phyloP scores from a whole-genome alignment of 1,284 basidiomycete species.

The Leccinum pachyderme region DNA sequence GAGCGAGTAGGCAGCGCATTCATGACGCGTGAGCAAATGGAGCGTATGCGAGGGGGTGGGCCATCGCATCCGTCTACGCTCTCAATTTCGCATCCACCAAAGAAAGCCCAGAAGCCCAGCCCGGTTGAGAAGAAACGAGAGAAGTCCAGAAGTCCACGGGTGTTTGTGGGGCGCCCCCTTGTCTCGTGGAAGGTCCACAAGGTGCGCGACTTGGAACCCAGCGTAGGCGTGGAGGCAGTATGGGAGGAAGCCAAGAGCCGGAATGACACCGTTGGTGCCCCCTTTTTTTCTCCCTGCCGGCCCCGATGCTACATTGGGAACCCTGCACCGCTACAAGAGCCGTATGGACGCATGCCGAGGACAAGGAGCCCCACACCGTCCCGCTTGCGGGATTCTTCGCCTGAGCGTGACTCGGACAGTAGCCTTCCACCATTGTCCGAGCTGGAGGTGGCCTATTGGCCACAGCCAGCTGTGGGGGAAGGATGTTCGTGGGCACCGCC shows the following conservation, averaged over 20 bases:
- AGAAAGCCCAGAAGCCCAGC: not conserved
- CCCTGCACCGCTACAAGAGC: constrained; percentile 14
- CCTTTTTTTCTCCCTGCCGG: not conserved
- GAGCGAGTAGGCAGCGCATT: constrained; percentile 30
- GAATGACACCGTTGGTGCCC: not conserved
- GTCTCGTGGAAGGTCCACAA: constrained; percentile 23
- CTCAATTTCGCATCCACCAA: not conserved
- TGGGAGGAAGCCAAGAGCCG: not conserved
- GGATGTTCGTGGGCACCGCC: constrained; percentile 26
- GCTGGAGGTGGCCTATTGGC: constrained; percentile 21
- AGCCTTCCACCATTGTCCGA: constrained; percentile 9
- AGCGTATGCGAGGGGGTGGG: not conserved
- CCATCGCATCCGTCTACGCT: not conserved
- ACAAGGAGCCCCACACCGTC: not conserved
- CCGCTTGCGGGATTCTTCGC: constrained; percentile 13
- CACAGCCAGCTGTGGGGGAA: constrained; percentile 33
- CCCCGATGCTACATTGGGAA: constrained; percentile 21
- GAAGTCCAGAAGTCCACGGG: constrained; percentile 7
- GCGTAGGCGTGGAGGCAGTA: constrained; percentile 5
- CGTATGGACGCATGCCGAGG: constrained; percentile 23
- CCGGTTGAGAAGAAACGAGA: constrained; percentile 1
- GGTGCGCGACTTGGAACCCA: constrained; percentile 24
- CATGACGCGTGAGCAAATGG: constrained; percentile 12
- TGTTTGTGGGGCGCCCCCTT: constrained; percentile 30
- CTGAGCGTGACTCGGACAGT: constrained; percentile 15